phyloP scores from a whole-genome alignment of 768 basidiomycete species.

The Phallus indusiatus region DNA sequence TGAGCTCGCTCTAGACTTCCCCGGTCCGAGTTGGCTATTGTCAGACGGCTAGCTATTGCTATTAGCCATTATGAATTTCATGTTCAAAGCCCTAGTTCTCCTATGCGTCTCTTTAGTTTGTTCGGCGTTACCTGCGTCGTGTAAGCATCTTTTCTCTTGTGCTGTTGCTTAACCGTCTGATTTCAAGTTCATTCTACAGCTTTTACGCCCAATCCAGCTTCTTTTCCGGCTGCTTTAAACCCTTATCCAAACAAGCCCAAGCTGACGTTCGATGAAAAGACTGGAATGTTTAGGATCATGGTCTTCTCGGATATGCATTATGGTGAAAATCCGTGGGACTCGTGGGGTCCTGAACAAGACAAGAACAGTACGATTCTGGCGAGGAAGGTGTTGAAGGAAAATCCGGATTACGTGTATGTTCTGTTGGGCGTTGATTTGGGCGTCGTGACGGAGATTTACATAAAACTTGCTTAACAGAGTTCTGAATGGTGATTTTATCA shows the following conservation, averaged over 20 bases:
- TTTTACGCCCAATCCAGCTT: neutral
- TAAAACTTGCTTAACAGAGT: conserved; percentile 33
- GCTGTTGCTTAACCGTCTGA: neutral
- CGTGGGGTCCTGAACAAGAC: conserved; percentile 61
- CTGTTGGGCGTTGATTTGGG: neutral
- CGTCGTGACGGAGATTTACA: neutral
- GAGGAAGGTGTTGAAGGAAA: conserved; percentile 42
- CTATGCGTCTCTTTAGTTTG: neutral
- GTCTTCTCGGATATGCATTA: conserved; percentile 71
- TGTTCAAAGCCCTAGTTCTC: neutral
- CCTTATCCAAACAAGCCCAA: conserved; percentile 40
- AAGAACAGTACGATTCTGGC: conserved; percentile 51
- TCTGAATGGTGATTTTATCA: conserved; percentile 66
- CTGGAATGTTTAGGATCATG: conserved; percentile 63
- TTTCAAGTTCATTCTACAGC: neutral
- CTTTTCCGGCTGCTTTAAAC: conserved; percentile 18
- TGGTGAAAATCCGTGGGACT: conserved; percentile 66
- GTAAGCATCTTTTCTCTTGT: neutral
- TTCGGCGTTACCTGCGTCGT: neutral
- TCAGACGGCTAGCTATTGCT: neutral
- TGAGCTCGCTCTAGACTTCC: no score
- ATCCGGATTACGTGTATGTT: conserved; percentile 65
- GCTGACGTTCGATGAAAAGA: conserved; percentile 38
- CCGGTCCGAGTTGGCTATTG: no score
- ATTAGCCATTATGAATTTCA: neutral